Base-by-base conservation (phyloP, 208 protist species). In the Acanthamoeba healyi region DNA sequence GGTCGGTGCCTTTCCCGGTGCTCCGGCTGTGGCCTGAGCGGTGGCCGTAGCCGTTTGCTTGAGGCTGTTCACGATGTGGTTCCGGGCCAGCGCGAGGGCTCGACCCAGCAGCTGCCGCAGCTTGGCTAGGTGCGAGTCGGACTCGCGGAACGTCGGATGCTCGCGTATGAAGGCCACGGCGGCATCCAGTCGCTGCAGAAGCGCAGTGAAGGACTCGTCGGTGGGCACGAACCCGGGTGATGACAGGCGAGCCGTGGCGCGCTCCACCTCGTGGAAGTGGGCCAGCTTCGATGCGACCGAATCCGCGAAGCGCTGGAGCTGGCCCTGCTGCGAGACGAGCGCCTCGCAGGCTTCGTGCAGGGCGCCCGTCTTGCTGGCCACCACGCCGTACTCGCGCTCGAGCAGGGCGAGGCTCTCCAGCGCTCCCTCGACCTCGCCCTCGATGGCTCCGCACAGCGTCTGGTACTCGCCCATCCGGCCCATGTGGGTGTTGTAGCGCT, bases 261-360 rank as follows among this genome's bases (percentile, higher is more conserved):
- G 67, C 51, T 94, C 90, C 12, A 95, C 70, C 54, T 95, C 87
- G n/a, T 94, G 46, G 58, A 89, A 95, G 67, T 93, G 94, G 44
- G 82, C 86, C 29, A 94, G 61, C 86, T 95, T 95, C 10, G 87
- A 67, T 7, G 67, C 58, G n/a, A 95, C 89, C 46, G 84, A 89
- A 74, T 94, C 89, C 17, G 70, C 94, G 34, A 95, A 91, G 61
- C 90, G 93, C 82, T 86, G 87, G 61, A 95, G 82, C 82, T 81
- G 49, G 74, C 65, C 32, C 40, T 81, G 70, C 40, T 81, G 70
- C 40, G 34, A 49, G 24, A 81, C 70, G 12, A 81, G 70, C 34
- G 70, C 70, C 40, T 81, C 70, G 70, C 70, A 81, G 40, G 34
- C 70, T 24, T 81, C 40, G 38, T 81, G 70, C 34, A 81, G 70